Conservation (phyloP, 805 yeast genomes). For the Nakazawaea sp. region DNA sequence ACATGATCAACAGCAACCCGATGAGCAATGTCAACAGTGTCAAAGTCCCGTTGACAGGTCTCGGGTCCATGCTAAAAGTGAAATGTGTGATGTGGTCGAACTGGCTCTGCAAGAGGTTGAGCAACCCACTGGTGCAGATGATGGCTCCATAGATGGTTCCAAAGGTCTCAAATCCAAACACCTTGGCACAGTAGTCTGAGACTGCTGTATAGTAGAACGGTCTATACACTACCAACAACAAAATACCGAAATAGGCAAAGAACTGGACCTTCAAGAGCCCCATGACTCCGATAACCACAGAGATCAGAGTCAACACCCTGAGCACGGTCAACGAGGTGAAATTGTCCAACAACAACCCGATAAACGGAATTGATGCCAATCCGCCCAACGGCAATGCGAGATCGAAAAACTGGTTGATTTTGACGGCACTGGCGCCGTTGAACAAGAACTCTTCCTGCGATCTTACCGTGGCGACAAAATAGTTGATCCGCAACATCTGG, state of each 20-base stretch:
- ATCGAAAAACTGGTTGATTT: conserved; percentile 72
- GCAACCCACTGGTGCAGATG: conserved; percentile 76
- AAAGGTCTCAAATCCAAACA: conserved; percentile 87
- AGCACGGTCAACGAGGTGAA: conserved; percentile 55
- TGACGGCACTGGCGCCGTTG: conserved; percentile 43
- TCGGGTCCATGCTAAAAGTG: conserved; percentile 65
- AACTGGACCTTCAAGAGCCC: conserved; percentile 49
- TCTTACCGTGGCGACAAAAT: conserved; percentile 83
- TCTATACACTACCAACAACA: conserved; percentile 71
- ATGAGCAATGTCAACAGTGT: conserved; percentile 46
- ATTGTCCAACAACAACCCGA: conserved; percentile 75
- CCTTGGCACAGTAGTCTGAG: conserved; percentile 86
- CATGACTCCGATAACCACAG: conserved; percentile 60
- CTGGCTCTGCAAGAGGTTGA: conserved; percentile 64
- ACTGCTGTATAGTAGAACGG: conserved; percentile 92
- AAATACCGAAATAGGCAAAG: conserved; percentile 62
- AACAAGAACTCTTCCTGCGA: conserved; percentile 76
- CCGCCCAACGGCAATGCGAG: conserved; percentile 88
- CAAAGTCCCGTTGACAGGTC: conserved; percentile 61
- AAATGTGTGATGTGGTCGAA: conserved; percentile 70
- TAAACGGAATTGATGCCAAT: conserved; percentile 75
- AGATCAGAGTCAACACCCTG: conserved; percentile 41
- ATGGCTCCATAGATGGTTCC: conserved; percentile 88
- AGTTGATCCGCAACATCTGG: conserved; percentile 88
- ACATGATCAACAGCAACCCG: conserved; percentile 37